phyloP scores from a whole-genome alignment of 73 alveolate species.

The Paramecium bursaria region DNA sequence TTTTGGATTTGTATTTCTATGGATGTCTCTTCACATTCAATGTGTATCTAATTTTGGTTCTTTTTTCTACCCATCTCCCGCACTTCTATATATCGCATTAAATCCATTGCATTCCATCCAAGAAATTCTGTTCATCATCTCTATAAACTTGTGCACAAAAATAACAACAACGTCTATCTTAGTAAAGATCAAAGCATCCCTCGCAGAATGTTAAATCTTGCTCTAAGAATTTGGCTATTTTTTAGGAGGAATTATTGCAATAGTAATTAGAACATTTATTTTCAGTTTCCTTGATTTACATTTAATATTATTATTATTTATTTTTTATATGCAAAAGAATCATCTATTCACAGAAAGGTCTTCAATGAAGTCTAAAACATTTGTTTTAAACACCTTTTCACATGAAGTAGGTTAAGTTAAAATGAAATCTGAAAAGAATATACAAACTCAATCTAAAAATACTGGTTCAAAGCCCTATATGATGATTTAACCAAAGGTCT shows the following conservation, averaged over 20 bases:
- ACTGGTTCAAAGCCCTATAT: slow-evolving; percentile 7
- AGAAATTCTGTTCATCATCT: slow-evolving; percentile 47
- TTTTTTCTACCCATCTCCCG: slow-evolving; percentile 50
- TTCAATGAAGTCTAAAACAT: neutral
- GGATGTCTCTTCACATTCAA: slow-evolving; percentile 39
- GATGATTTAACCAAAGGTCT: slow-evolving; percentile 15
- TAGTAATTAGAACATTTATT: slow-evolving; percentile 26
- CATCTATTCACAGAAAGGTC: neutral
- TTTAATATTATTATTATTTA: neutral
- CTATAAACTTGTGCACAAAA: slow-evolving; percentile 54
- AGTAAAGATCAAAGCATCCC: slow-evolving; percentile 31
- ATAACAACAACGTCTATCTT: slow-evolving; percentile 24
- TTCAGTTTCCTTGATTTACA: neutral
- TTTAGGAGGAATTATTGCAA: slow-evolving; percentile 20
- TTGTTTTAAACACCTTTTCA: too few species aligned
- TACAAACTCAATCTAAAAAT: neutral
- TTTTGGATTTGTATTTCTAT: slow-evolving; percentile 13
- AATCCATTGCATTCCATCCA: slow-evolving; percentile 51
- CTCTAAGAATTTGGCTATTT: slow-evolving; percentile 8
- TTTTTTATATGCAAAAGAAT: neutral
- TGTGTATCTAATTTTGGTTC: slow-evolving; percentile 32
- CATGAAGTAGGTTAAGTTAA: too few species aligned
- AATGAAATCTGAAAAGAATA: neutral
- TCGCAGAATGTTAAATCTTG: slow-evolving; percentile 12
- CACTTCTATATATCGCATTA: slow-evolving; percentile 34